Base-by-base conservation (phyloP, 768 basidiomycete species). In the Leccinellum luteum region DNA sequence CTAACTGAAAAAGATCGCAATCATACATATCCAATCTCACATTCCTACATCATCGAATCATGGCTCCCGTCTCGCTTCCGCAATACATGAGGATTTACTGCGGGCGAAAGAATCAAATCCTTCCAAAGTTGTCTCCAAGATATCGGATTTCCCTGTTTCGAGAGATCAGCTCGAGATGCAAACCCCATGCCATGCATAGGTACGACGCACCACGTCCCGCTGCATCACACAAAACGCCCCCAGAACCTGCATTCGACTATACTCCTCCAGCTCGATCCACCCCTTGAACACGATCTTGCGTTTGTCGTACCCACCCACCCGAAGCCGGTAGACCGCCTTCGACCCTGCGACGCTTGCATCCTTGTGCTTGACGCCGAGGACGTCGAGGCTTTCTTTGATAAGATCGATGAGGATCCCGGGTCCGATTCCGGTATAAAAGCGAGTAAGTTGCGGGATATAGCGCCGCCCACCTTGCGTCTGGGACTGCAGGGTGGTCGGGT, bases 111-210 rank as follows among this genome's bases (percentile, higher is more conserved):
- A 44, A 89, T 81, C 45, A 89, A 62, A 7, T 74, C 76, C 66
- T 85, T 89, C 87, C 89, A 92, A 35, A 92, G 75, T 67, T 82
- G 79, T 41, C 89, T 76, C 90, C 90, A 92, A 44, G 85, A 87
- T 51, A 90, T 81, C 23, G 89, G 90, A 66, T 84, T 88, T 0
- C 90, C 90, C 86, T 90, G 52, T 52, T 32, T 28, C 31, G 32
- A 17, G 30, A 54, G 27, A 21, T 53, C 56, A 63, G 15, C 10
- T 35, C 19, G 21, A 51, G 55, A 10, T 30, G 19, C 51, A 23
- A 10, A n/a, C 15, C 19, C 25, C 17, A 32, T n/a, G 23, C 13
- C 15, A 4, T 38, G 35, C 9, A 28, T 15, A 51, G 51, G 7
- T n/a, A 19, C 31, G 32, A 77, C 81, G 49, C 60, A 87, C 89